A percentile compares a stretch with the other conserved stretches of the same genome.
Evolutionary conservation across 2,329 filamentous ascomycete species (phyloP).

Genomic region (Phialophora verrucosa): DNA sequence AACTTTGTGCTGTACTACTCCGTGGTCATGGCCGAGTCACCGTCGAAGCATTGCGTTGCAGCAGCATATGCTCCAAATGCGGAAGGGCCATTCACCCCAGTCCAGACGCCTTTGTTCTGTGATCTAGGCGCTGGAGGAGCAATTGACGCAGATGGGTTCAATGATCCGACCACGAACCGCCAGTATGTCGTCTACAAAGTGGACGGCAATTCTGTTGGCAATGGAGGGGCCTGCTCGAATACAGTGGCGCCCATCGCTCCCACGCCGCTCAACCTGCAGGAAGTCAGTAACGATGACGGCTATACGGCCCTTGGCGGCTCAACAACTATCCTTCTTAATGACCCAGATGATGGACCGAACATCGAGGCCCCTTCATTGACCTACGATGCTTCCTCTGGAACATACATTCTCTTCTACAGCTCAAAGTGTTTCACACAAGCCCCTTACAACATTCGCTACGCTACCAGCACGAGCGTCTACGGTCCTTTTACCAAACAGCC

Average conservation of each 20-base stretch:
- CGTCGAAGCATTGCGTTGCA: slow-evolving; percentile 63
- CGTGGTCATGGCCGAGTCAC: slow-evolving; percentile 51
- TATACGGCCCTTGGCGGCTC: slow-evolving; percentile 59
- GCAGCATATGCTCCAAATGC: slow-evolving; percentile 57
- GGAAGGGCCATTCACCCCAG: slow-evolving; percentile 60
- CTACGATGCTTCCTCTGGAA: slow-evolving; percentile 43
- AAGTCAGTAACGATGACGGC: slow-evolving; percentile 52
- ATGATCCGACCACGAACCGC: slow-evolving; percentile 57
- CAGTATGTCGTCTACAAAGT: slow-evolving; percentile 70
- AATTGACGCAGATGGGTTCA: slow-evolving; percentile 67
- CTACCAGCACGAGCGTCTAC: slow-evolving; percentile 52
- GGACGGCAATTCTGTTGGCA: slow-evolving; percentile 65
- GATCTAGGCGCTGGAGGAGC: slow-evolving; percentile 60
- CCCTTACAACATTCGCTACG: slow-evolving; percentile 61
- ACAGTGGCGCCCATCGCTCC: slow-evolving; percentile 46
- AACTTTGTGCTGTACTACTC: slow-evolving; percentile 61
- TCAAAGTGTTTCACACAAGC: slow-evolving; percentile 57
- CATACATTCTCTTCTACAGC: slow-evolving; percentile 64
- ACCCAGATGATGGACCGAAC: slow-evolving; percentile 66
- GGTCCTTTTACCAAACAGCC: slow-evolving; percentile 59
- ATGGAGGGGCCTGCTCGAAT: slow-evolving; percentile 55
- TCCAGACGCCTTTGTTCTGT: slow-evolving; percentile 59
- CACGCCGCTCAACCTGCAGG: slow-evolving; percentile 51
- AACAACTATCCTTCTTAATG: slow-evolving; percentile 64
- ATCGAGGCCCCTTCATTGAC: slow-evolving; percentile 67